Percentiles rank a stretch among this genome's conserved stretches.
Conservation (phyloP, 2,329 filamentous ascomycete genomes). For the Hypoxylon sp. region DNA sequence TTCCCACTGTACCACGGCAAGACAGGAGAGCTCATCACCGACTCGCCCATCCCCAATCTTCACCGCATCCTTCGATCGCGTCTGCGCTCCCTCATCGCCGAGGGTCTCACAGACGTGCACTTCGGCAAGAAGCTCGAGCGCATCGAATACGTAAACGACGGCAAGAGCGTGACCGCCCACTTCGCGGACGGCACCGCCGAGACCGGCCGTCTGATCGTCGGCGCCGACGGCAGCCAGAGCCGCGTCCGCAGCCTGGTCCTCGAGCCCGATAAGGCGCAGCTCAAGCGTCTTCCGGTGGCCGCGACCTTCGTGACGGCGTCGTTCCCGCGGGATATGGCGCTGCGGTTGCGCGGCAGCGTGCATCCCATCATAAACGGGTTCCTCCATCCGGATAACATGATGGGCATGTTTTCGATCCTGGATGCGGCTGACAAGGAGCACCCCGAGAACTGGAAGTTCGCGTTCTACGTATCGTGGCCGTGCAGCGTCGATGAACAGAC, state of each 20-base stretch:
- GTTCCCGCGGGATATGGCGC: conserved; percentile 60
- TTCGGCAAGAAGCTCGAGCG: conserved; percentile 58
- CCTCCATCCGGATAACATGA: conserved; percentile 61
- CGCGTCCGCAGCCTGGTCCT: conserved; percentile 52
- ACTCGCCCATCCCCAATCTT: conserved; percentile 37
- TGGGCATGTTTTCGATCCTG: conserved; percentile 63
- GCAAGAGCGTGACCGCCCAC: conserved; percentile 48
- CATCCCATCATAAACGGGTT: conserved; percentile 62
- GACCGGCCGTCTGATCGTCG: conserved; percentile 53
- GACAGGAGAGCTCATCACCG: conserved; percentile 43
- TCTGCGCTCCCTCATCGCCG: conserved; percentile 55
- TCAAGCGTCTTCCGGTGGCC: conserved; percentile 60
- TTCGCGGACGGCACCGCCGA: conserved; percentile 54
- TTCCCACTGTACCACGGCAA: conserved; percentile 44
- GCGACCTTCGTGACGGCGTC: conserved; percentile 62
- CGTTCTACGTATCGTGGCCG: conserved; percentile 64
- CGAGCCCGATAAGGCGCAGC: conserved; percentile 50
- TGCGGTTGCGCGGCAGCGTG: conserved; percentile 58
- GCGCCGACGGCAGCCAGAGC: conserved; percentile 56
- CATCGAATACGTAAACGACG: conserved; percentile 54
- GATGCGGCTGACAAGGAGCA: conserved; percentile 56
- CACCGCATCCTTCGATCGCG: conserved; percentile 53
- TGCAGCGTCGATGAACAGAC: conserved; percentile 59
- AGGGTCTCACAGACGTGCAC: conserved; percentile 55
- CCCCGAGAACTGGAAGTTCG: conserved; percentile 61